Conservation (phyloP, 805 yeast species). For the Candida yuanshanica region DNA sequence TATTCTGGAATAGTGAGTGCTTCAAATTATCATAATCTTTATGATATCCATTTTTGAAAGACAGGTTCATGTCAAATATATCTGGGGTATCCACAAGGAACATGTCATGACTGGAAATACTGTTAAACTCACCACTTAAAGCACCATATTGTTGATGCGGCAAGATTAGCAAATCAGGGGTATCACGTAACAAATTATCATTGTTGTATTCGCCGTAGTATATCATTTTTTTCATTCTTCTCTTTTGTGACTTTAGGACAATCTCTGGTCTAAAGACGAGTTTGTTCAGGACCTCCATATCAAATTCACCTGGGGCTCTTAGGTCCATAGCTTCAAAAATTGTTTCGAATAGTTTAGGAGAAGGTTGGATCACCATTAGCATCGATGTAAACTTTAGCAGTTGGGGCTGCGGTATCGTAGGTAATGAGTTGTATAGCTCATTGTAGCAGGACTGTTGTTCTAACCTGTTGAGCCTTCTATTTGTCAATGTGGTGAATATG, state of each 20-base stretch:
- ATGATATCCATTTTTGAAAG: background rate
- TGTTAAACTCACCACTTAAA: slow-evolving; percentile 28
- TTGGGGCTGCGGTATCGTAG: slow-evolving; percentile 26
- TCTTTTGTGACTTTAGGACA: slow-evolving; percentile 12
- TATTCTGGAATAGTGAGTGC: slow-evolving; percentile 19
- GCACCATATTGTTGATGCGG: slow-evolving; percentile 42
- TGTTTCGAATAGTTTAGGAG: slow-evolving; percentile 17
- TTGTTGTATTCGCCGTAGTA: background rate
- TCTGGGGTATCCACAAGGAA: background rate
- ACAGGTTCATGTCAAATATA: background rate
- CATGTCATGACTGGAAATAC: slow-evolving; percentile 19
- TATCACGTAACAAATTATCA: slow-evolving; percentile 7
- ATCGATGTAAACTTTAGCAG: slow-evolving; percentile 34
- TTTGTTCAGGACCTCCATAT: slow-evolving; percentile 49
- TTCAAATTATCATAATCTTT: slow-evolving; percentile 5
- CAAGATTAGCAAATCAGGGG: slow-evolving; percentile 22
- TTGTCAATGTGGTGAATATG: background rate
- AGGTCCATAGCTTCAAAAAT: slow-evolving; percentile 20
- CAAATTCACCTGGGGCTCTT: slow-evolving; percentile 36
- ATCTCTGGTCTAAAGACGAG: slow-evolving; percentile 25
- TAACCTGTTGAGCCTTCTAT: background rate
- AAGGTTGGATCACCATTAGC: slow-evolving; percentile 58
- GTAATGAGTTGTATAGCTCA: slow-evolving; percentile 34
- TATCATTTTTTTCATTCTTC: slow-evolving; percentile 1
- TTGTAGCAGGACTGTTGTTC: slow-evolving; percentile 13